These are phyloP conservation scores for Vinca major DNA, from an alignment of 305 asterid species.

Conservation along the genomic window DNA sequence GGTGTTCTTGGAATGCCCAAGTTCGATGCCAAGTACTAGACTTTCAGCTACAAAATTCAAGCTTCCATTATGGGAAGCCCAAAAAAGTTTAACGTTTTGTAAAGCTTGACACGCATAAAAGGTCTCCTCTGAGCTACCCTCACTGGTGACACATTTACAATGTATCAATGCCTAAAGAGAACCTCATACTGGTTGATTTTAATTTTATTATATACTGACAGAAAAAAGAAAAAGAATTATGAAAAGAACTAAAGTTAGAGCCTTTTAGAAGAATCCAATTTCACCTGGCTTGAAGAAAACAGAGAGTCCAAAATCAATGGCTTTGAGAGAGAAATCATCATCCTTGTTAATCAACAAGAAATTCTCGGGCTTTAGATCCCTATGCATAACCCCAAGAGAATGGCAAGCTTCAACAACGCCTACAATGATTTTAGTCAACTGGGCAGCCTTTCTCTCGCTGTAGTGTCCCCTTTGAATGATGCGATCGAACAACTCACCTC, in stretches of 20 bases:
- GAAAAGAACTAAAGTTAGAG: neutral
- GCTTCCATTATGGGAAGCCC: neutral
- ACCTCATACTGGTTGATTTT: neutral
- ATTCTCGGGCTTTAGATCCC: constrained; percentile 90
- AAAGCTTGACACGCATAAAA: neutral
- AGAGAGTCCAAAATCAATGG: constrained; percentile 90
- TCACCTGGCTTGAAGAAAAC: constrained; percentile 93
- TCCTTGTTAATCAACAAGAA: constrained; percentile 81
- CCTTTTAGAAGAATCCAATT: neutral
- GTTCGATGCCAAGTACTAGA: neutral
- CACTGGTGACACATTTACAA: neutral
- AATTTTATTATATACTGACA: neutral
- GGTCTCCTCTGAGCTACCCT: neutral
- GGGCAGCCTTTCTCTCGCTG: constrained; percentile 83
- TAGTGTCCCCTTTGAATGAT: constrained; percentile 84
- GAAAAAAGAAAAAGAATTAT: neutral
- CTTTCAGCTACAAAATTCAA: neutral
- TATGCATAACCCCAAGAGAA: constrained; percentile 88
- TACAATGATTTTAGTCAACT: constrained; percentile 67
- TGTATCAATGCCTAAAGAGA: neutral
- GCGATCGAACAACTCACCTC: constrained; percentile 87
- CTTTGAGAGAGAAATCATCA: constrained; percentile 82
- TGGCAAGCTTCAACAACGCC: constrained; percentile 96
- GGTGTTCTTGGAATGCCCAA: neutral
- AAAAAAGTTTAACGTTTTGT: neutral